Percentiles rank a stretch among this genome's conserved stretches.
Evolutionary conservation across 345 rosid species (phyloP).

Genomic region (Euphorbia peplus): DNA sequence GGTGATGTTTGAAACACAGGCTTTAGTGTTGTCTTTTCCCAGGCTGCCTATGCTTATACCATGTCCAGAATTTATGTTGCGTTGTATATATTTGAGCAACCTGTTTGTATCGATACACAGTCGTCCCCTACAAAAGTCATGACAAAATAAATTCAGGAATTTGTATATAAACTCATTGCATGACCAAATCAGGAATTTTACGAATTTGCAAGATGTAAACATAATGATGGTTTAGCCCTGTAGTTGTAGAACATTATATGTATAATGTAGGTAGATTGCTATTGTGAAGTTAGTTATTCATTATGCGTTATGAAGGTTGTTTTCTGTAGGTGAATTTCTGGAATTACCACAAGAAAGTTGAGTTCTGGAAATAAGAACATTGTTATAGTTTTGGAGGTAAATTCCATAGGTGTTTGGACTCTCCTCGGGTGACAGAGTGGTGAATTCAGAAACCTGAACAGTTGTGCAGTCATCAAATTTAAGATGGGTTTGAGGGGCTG

Average conservation of each 20-base stretch:
- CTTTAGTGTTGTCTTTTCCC: constrained; percentile 63
- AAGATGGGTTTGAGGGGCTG: constrained; percentile 87
- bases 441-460: constrained; percentile 62
- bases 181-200: too few relatives aligned
- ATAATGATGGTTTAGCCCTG: too few relatives aligned
- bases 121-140: constrained; percentile 71
- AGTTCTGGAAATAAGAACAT: constrained; percentile 52
- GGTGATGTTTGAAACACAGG: constrained; percentile 80
- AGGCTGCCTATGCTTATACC: constrained; percentile 73
- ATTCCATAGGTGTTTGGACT: constrained; percentile 90
- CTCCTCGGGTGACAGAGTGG: constrained; percentile 59
- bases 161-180: too few relatives aligned
- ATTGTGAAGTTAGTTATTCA: too few relatives aligned
- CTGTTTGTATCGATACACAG: constrained; percentile 80
- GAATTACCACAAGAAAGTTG: constrained; percentile 70
- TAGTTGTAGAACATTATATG: too few relatives aligned
- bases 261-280: too few relatives aligned
- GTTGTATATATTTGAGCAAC: constrained; percentile 69
- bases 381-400: constrained; percentile 75
- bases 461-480: constrained; percentile 64
- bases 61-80: constrained; percentile 77
- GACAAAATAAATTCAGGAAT: not conserved
- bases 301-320: too few relatives aligned
- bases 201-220: too few relatives aligned
- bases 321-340: too few relatives aligned